These are phyloP conservation scores for Clavulina sp. DNA, from an alignment of 768 basidiomycete genomes.

Conservation along the genomic window DNA sequence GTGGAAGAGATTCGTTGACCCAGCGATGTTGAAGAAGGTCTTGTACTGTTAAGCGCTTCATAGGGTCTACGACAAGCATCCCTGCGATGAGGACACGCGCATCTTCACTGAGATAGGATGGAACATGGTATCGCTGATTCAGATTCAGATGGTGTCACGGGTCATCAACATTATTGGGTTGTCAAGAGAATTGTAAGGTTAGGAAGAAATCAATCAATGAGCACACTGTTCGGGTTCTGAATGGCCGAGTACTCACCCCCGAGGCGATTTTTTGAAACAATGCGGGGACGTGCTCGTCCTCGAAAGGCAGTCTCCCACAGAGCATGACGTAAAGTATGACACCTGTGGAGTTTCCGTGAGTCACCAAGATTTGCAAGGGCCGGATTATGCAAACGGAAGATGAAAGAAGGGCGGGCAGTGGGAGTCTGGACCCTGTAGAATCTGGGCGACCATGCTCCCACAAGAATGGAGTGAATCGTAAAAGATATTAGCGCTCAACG, in stretches of 20 bases:
- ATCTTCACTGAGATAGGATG: constrained; percentile 60
- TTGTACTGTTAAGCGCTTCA: constrained; percentile 84
- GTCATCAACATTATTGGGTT: not conserved
- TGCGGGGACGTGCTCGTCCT: constrained; percentile 86
- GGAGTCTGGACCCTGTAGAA: no score
- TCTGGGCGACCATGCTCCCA: no score
- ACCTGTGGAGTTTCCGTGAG: no score
- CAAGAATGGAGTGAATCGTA: no score
- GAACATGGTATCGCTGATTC: constrained; percentile 43
- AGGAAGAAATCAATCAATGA: no score
- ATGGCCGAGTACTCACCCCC: constrained; percentile 12
- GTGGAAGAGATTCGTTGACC: constrained; percentile 68
- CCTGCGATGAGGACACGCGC: constrained; percentile 61
- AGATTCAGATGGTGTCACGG: constrained; percentile 14
- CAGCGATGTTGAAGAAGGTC: constrained; percentile 86
- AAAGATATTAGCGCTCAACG: no score
- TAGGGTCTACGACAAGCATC: constrained; percentile 89
- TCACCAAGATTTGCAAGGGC: no score
- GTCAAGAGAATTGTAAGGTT: not conserved
- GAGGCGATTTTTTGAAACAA: constrained; percentile 91
- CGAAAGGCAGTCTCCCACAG: constrained; percentile 87
- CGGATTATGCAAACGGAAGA: no score
- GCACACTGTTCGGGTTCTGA: not conserved
- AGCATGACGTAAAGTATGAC: constrained; percentile 99
- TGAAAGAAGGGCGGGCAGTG: no score